phyloP scores from a whole-genome alignment of 805 yeast genomes.

The Myxozyma geophila region DNA sequence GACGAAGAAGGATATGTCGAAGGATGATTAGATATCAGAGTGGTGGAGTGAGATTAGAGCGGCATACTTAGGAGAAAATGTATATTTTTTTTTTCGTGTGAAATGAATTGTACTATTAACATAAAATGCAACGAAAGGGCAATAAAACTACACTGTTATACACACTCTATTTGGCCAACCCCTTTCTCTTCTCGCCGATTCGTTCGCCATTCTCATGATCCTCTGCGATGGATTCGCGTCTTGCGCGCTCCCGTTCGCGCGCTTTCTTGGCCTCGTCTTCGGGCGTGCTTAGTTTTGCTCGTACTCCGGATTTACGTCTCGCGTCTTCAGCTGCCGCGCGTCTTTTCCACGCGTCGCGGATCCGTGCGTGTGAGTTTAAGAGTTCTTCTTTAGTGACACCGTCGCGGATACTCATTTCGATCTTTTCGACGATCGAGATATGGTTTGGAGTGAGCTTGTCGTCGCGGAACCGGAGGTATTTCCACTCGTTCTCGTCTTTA shows the following conservation, averaged over 20 bases:
- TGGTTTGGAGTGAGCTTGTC: constrained; percentile 92
- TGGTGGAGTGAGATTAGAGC: too few species aligned
- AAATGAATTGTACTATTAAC: too few species aligned
- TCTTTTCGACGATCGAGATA: constrained; percentile 75
- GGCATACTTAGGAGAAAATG: too few species aligned
- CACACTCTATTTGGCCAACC: too few species aligned
- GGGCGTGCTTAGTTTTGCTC: constrained; percentile 7
- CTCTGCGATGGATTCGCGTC: constrained; percentile 1
- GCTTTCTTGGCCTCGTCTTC: constrained; percentile 21
- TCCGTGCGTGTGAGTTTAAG: constrained; percentile 57
- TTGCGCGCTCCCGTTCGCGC: constrained; percentile 27
- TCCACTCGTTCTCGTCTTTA: constrained; percentile 70
- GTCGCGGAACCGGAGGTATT: constrained; percentile 84
- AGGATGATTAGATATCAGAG: constrained; percentile 7
- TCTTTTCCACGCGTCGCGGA: constrained; percentile 64
- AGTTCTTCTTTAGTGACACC: constrained; percentile 83
- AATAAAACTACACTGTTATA: constrained; percentile 2
- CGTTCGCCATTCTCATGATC: constrained; percentile 5
- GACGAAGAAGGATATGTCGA: constrained; percentile 12
- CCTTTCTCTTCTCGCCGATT: constrained; percentile 30
- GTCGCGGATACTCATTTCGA: constrained; percentile 81
- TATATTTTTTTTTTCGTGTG: too few species aligned
- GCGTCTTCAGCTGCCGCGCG: constrained; percentile 49
- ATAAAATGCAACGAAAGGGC: background rate
- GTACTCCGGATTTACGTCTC: background rate